These are phyloP conservation scores for Leccinum sublutescens DNA, from an alignment of 768 basidiomycete genomes.

Conservation along the genomic window DNA sequence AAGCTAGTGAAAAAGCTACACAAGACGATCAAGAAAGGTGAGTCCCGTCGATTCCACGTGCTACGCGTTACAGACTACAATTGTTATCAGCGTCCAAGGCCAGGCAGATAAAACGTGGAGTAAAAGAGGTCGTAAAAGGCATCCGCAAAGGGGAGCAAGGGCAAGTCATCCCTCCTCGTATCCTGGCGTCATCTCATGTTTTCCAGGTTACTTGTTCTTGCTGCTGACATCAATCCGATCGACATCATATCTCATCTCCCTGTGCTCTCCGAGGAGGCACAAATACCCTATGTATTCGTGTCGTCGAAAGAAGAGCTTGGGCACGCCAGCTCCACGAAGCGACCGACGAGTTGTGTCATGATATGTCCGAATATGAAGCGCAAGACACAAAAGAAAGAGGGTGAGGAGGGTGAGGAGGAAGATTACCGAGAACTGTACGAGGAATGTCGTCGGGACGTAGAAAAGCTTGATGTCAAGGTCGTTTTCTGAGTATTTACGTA, in stretches of 20 bases:
- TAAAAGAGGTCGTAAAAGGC: conserved; percentile 98
- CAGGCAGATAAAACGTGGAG: conserved; percentile 94
- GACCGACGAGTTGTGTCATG: conserved; percentile 98
- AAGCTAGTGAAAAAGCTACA: conserved; percentile 94
- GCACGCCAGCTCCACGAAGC: conserved; percentile 92
- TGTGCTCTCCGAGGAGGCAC: conserved; percentile 89
- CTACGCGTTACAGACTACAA: background rate
- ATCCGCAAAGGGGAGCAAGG: conserved; percentile 98
- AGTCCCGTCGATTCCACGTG: background rate
- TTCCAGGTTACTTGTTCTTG: conserved; percentile 80
- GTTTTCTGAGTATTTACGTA: conserved; percentile 47
- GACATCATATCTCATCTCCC: conserved; percentile 99
- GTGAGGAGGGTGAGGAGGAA: conserved; percentile 67
- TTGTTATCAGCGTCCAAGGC: conserved; percentile 75
- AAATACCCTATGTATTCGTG: conserved; percentile 88
- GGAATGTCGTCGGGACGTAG: conserved; percentile 83
- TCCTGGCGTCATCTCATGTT: conserved; percentile 2
- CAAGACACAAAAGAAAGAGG: conserved; percentile 59
- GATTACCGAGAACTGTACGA: conserved; percentile 87
- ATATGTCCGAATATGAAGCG: conserved; percentile 81
- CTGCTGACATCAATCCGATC: conserved; percentile 96
- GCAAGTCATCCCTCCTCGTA: conserved; percentile 42
- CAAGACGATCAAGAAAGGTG: conserved; percentile 92
- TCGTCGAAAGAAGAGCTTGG: conserved; percentile 94
- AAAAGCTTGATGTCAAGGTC: conserved; percentile 70